Conservation (phyloP, 139 green algal genomes). For the Micromonas commoda region DNA sequence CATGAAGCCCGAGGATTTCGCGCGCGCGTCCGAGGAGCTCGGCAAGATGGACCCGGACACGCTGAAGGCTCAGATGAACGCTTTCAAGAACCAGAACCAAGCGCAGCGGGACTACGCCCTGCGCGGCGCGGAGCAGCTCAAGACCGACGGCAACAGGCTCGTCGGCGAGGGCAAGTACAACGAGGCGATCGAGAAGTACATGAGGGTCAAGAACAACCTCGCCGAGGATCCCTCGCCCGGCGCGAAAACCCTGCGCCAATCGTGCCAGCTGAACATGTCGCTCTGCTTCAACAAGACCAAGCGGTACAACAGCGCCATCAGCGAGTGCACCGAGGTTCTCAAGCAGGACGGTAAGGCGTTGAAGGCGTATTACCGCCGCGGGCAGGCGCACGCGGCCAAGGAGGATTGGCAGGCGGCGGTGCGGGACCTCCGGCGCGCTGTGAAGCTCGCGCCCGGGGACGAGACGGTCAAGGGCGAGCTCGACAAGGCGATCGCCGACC, state of each 20-base stretch:
- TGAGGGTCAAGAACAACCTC: conserved; percentile 22
- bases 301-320: conserved; percentile 4
- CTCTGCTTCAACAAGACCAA: conserved; percentile 23
- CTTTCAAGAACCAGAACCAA: neutral
- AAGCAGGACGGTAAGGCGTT: neutral
- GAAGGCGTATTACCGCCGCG: conserved; percentile 28
- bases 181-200: conserved; percentile 34
- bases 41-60: conserved; percentile 21
- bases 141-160: conserved; percentile 25
- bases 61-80: conserved; percentile 7
- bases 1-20: conserved; percentile 20
- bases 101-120: conserved; percentile 5
- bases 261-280: conserved; percentile 27
- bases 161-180: conserved; percentile 10
- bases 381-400: conserved; percentile 19
- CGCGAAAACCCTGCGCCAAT: neutral
- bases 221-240: neutral
- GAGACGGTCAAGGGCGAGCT: conserved; percentile 7
- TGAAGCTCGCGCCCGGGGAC: conserved; percentile 17
- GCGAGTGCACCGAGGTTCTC: conserved; percentile 12
- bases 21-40: conserved; percentile 5
- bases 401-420: neutral
- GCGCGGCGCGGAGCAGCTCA: conserved; percentile 10
- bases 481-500: neutral
- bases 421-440: conserved; percentile 17